Conservation (phyloP, 202 grass and related monocot genomes). For the Dendrocalamus latiflorus region DNA sequence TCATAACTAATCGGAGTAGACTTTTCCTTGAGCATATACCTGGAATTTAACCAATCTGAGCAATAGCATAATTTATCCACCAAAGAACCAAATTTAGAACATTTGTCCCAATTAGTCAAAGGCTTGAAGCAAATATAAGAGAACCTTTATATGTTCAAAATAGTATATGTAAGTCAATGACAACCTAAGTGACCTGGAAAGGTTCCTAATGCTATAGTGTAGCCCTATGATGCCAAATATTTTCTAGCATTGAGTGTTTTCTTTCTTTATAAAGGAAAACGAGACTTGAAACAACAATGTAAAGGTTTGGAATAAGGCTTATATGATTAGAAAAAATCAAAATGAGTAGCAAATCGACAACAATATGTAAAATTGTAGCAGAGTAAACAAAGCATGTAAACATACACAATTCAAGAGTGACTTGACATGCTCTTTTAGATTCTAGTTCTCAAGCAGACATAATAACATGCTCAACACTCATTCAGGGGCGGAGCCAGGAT, state of each 20-base stretch:
- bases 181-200: neutral
- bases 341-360: neutral
- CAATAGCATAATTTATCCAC: neutral
- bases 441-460: conserved; percentile 96
- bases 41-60: neutral
- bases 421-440: conserved; percentile 84
- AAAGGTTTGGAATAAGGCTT: neutral
- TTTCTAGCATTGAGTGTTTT: neutral
- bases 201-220: neutral
- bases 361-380: neutral
- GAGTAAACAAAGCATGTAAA: neutral
- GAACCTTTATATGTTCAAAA: neutral
- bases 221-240: conserved; percentile 3
- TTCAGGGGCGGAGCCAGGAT: too few species aligned
- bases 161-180: neutral
- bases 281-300: neutral
- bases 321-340: neutral
- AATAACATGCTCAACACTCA: conserved; percentile 83
- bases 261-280: neutral
- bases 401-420: conserved; percentile 12
- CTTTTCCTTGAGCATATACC: neutral
- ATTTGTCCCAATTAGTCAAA: neutral
- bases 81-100: neutral
- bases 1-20: neutral
- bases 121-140: neutral